A percentile compares a stretch with the other conserved stretches of the same genome.
phyloP scores from a whole-genome alignment of 2,329 filamentous ascomycete species.

The Fonsecaea nubica region DNA sequence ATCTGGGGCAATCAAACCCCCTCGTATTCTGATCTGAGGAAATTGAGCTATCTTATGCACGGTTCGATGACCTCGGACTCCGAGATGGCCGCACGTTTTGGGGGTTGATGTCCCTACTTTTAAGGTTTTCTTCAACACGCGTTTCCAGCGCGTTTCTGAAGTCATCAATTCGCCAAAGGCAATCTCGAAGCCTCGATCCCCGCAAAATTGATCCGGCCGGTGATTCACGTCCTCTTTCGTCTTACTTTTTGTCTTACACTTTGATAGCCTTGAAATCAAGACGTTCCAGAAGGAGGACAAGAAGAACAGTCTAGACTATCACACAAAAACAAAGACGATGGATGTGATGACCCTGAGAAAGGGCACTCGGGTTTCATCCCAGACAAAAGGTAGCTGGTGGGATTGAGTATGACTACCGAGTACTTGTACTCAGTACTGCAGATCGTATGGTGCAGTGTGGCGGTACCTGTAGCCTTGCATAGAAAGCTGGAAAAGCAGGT shows the following conservation, averaged over 20 bases:
- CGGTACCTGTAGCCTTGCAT: neutral
- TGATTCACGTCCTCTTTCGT: neutral
- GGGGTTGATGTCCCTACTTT: neutral
- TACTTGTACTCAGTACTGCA: neutral
- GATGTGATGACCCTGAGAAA: neutral
- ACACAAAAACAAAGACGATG: neutral
- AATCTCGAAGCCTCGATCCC: neutral
- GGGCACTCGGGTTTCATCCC: neutral
- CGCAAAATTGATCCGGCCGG: neutral
- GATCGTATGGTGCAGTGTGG: neutral
- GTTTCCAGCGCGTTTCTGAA: slow-evolving; percentile 19
- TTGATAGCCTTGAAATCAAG: neutral
- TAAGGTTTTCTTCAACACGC: slow-evolving; percentile 1
- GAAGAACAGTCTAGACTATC: neutral
- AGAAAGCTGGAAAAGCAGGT: neutral
- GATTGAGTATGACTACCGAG: neutral
- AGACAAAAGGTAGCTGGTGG: neutral
- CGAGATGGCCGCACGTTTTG: neutral
- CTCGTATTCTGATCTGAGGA: too few species aligned
- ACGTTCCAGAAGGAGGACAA: neutral
- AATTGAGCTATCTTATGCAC: too few species aligned
- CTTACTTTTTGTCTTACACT: neutral
- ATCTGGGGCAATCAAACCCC: too few species aligned
- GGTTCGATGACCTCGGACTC: neutral
- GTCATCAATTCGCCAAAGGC: too few species aligned